phyloP scores from a whole-genome alignment of 108 stramenopile species.

The Skeletonema grethae region DNA sequence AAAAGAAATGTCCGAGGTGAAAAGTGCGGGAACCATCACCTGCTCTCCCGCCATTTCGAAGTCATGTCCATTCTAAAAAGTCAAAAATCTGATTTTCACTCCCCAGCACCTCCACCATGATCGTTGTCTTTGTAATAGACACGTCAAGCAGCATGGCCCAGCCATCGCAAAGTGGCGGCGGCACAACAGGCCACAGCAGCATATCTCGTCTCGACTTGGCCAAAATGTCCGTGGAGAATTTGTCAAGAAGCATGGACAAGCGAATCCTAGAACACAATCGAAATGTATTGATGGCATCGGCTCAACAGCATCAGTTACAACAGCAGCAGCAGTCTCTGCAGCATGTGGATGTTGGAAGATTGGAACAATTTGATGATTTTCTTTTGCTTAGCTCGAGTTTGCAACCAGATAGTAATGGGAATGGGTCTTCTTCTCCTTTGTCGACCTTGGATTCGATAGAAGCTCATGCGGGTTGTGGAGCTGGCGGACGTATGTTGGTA shows the following conservation, averaged over 20 bases:
- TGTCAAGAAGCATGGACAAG: conserved; percentile 59
- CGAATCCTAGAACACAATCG: conserved; percentile 67
- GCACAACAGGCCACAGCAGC: conserved; percentile 18
- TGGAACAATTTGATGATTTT: conserved; percentile 59
- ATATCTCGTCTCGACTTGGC: conserved; percentile 78
- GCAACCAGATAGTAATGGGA: conserved; percentile 51
- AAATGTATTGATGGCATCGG: conserved; percentile 39
- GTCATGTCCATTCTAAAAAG: too few species aligned
- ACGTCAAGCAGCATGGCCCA: conserved; percentile 77
- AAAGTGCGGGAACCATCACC: too few species aligned
- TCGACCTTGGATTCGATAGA: conserved; percentile 20
- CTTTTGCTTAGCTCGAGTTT: conserved; percentile 65
- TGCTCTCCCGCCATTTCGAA: background rate
- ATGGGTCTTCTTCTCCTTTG: background rate
- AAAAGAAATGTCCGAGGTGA: too few species aligned
- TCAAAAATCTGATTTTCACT: too few species aligned
- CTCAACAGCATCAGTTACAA: conserved; percentile 35
- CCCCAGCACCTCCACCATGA: conserved; percentile 44
- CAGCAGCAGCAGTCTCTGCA: conserved; percentile 43
- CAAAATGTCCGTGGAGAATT: conserved; percentile 76
- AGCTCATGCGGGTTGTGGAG: conserved; percentile 60
- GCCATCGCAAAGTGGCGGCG: conserved; percentile 23
- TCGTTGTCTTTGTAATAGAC: conserved; percentile 82
- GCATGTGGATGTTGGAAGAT: conserved; percentile 56
- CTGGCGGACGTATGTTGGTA: conserved; percentile 73